Evolutionary conservation across 352 stramenopile genomes (phyloP), one percentile per base, ranked within the genome.

Genomic region (Phytophthora nicotianae): DNA sequence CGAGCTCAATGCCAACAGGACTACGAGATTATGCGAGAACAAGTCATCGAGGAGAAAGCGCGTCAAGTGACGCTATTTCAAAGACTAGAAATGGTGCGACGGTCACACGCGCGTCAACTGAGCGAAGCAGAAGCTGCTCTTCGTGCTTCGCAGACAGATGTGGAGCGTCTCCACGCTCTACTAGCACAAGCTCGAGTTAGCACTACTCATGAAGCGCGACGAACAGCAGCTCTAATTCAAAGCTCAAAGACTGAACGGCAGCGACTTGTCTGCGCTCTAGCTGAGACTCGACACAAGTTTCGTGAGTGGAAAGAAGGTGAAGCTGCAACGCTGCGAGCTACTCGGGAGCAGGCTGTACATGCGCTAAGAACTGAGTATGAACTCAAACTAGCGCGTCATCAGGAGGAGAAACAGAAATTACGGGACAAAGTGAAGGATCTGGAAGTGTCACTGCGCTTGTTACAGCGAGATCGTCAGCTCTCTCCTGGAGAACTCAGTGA

Each of bases 361-460:
- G 72, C 79, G 14, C 20, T 88, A 23, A 77, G 71, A 8, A 83
- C 81, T 0, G 81, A 88, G 50, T 90, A 88, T 37, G 81, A 90
- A 40, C 62, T 88, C 20, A 88, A 90, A 51, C 77, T 90, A 27
- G 73, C 77, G 2, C 73, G 81, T 2, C 81, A 88, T 46, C 81
- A 88, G 21, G 81, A 88, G 38, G 81, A 90, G 45, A 90, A 88
- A 48, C 77, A 88, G 14, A 90, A 90, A 26, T 53, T 90, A 9
- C 74, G 81, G 13, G 81, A 88, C 14, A 88, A 90, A 47, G 77
- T 88, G n/a, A 86, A 87, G 38, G 81, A 90, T 61, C 65, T 90
- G 2, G 81, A 88, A 65, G 81, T 88, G 0, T 86, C 81, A 16
- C 52, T 88, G 19, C 79, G 81, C 14, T 51, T 90, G 16, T 66